phyloP scores from a whole-genome alignment of 2,329 filamentous ascomycete species.

The Pseudopithomyces chartarum region DNA sequence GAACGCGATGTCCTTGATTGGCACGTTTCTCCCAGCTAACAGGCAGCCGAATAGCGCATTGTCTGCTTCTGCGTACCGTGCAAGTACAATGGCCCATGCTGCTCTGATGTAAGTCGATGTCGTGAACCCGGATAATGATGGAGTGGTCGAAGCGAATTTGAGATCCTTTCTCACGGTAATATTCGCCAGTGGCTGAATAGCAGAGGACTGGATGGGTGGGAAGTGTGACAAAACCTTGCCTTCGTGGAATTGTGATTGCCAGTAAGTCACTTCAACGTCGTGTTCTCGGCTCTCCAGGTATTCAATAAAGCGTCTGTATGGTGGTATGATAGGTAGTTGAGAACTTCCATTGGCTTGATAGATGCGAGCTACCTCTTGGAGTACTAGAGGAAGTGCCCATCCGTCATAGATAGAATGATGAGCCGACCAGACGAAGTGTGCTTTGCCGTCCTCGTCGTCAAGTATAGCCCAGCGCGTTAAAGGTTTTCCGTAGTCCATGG shows the following conservation, averaged over 20 bases:
- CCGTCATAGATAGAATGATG: constrained; percentile 34
- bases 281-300: background rate
- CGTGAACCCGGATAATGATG: constrained; percentile 1
- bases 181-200: background rate
- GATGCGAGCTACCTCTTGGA: background rate
- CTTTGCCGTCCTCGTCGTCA: background rate
- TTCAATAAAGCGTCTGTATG: background rate
- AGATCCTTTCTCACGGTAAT: background rate
- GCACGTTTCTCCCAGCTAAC: constrained; percentile 13
- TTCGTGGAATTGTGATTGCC: background rate
- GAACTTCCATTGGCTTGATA: background rate
- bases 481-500: background rate
- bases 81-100: constrained; percentile 7
- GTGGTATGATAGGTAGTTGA: background rate
- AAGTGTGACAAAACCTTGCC: background rate
- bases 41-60: constrained; percentile 15
- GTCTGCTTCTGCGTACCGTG: constrained; percentile 10
- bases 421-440: constrained; percentile 25
- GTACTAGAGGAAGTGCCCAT: constrained; percentile 11
- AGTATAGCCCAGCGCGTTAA: constrained; percentile 17
- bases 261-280: background rate
- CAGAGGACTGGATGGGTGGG: constrained; percentile 5
- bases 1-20: constrained; percentile 28
- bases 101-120: constrained; percentile 11
- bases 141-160: background rate